phyloP scores from a whole-genome alignment of 1,139 yeast genomes.

The Taiozyma sp. region DNA sequence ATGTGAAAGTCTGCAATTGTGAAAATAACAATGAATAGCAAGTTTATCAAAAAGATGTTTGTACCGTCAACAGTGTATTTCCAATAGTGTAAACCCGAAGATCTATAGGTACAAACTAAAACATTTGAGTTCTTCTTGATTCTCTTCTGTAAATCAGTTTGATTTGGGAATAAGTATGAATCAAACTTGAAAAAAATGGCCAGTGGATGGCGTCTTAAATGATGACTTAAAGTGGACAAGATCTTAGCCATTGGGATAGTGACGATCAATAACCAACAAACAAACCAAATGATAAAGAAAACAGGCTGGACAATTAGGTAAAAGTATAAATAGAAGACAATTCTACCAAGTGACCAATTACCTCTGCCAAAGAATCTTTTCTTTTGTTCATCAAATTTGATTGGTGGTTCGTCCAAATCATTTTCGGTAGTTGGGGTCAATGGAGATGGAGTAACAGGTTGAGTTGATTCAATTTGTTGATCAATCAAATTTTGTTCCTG shows the following conservation, averaged over 20 bases:
- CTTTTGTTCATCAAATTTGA: slow-evolving; percentile 35
- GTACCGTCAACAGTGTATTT: slow-evolving; percentile 97
- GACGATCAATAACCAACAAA: slow-evolving; percentile 82
- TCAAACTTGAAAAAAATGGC: slow-evolving; percentile 71
- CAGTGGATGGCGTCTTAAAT: slow-evolving; percentile 84
- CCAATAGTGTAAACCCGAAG: slow-evolving; percentile 88
- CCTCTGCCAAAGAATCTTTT: slow-evolving; percentile 87
- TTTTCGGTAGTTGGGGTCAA: slow-evolving; percentile 10
- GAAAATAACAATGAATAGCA: slow-evolving; percentile 72
- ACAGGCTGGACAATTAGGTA: slow-evolving; percentile 69
- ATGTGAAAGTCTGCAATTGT: slow-evolving; percentile 77
- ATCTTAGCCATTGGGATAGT: slow-evolving; percentile 92
- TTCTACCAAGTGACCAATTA: slow-evolving; percentile 81
- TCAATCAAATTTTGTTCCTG: not conserved
- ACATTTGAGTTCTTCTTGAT: slow-evolving; percentile 38
- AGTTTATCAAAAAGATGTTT: slow-evolving; percentile 83
- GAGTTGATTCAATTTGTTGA: slow-evolving; percentile 6
- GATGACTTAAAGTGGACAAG: slow-evolving; percentile 60
- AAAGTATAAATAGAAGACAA: slow-evolving; percentile 69
- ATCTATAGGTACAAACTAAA: slow-evolving; percentile 79
- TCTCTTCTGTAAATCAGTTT: slow-evolving; percentile 28
- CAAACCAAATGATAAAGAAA: slow-evolving; percentile 44
- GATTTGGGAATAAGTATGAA: slow-evolving; percentile 26
- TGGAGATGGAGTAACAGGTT: slow-evolving; percentile 13
- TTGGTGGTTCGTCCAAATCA: slow-evolving; percentile 18